Evolutionary conservation across 495 filamentous ascomycete species (phyloP), one percentile per base, ranked within the genome.

Genomic region (Hypoxylon rickii): DNA sequence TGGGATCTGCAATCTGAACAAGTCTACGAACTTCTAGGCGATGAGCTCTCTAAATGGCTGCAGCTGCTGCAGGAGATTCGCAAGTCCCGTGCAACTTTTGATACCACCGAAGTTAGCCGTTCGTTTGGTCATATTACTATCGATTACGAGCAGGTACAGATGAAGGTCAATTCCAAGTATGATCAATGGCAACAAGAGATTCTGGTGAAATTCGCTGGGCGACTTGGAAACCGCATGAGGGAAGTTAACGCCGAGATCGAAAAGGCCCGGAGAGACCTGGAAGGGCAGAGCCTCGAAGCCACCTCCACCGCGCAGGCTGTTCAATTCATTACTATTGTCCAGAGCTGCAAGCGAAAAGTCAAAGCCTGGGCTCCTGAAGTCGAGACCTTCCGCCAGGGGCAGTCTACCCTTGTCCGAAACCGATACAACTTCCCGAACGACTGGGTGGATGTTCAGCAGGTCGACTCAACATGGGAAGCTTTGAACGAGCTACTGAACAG

Each of bases 111-210:
- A 62, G 88, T 92, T 42, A 91, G 86, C 69, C 86, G 87, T 36
- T 88, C 85, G 5, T 97, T 99, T 67, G 94, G 94, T 7, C 92
- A 95, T 66, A 85, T 97, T 44, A 89, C 86, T 6, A 89, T 99
- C 58, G 92, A 97, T 67, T 97, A 97, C 55, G 94, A 96, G 61
- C 94, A 99, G 72, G 94, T 99, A 0, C 95, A 97, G 67, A 90
- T 90, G 24, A 96, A 92, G 70, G 93, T 99, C 68, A 97, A 96
- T 68, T 89, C 90, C 48, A 97, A 97, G 65, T 99, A 99, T 64
- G 95, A 99, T 68, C 95, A 97, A 71, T 99, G 94, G 94, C 94
- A 99, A 65, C 92, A 96, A 59, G 94, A 99, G 48, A 96, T 99
- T 34, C 76, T 96, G 15, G 78, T 86, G 29, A 95, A 95, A 66